phyloP scores from a whole-genome alignment of 2,329 filamentous ascomycete species.

The Ambrosiella xylebori region DNA sequence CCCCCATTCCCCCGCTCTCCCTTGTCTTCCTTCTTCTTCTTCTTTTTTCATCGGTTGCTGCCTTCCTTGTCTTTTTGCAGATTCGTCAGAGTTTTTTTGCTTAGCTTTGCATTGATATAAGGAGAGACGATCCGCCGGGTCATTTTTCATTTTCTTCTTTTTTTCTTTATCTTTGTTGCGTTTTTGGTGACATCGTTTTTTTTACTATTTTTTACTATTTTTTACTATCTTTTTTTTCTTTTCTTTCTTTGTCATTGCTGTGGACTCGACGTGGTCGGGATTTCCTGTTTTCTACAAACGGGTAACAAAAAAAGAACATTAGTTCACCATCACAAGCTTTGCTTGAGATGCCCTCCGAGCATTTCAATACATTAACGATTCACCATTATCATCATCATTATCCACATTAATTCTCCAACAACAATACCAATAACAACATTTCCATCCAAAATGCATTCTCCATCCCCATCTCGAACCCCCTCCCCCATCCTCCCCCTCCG shows the following conservation, averaged over 20 bases:
- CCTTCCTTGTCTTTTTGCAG: background rate
- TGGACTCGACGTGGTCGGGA: too few relatives aligned
- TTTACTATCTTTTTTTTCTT: background rate
- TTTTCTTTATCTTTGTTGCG: slow-evolving; percentile 3
- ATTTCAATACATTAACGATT: too few relatives aligned
- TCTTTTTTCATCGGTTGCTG: background rate
- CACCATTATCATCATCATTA: too few relatives aligned
- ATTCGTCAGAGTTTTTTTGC: background rate
- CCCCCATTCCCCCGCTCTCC: too few relatives aligned
- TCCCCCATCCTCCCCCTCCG: slow-evolving; percentile 3
- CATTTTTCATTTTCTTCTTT: background rate
- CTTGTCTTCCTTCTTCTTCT: too few relatives aligned
- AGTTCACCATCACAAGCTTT: too few relatives aligned
- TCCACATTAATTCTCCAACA: too few relatives aligned
- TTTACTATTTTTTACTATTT: background rate
- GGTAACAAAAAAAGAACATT: too few relatives aligned
- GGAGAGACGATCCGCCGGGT: background rate
- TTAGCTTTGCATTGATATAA: slow-evolving; percentile 1
- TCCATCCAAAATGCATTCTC: slow-evolving; percentile 1
- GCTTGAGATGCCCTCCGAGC: too few relatives aligned
- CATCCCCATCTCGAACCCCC: slow-evolving; percentile 3
- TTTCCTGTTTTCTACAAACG: too few relatives aligned
- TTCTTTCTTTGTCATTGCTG: background rate
- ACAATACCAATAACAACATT: background rate
- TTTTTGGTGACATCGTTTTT: background rate